phyloP scores from a whole-genome alignment of 768 basidiomycete genomes.

The Rhodosporidiobolus odoratus region DNA sequence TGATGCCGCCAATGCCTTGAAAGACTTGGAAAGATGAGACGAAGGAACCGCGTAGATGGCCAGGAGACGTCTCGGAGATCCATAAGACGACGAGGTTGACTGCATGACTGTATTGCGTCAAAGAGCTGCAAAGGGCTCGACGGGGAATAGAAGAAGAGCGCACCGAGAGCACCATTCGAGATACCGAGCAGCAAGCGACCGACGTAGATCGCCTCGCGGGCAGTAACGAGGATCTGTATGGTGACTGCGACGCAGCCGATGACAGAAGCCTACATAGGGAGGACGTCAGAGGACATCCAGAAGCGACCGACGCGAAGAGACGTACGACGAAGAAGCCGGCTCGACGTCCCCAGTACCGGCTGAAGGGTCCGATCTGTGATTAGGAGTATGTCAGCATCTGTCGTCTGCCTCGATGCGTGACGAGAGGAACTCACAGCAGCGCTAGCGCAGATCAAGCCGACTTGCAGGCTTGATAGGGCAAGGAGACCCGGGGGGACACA shows the following conservation, averaged over 20 bases:
- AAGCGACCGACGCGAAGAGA: neutral
- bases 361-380: constrained; percentile 1
- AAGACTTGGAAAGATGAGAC: constrained; percentile 14
- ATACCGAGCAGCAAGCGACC: constrained; percentile 25
- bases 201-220: constrained; percentile 22
- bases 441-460: constrained; percentile 31
- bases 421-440: neutral
- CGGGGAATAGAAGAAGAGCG: constrained; percentile 24
- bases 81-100: constrained; percentile 1
- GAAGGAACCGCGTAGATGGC: constrained; percentile 24
- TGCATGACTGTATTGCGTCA: too few relatives aligned
- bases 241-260: constrained; percentile 28
- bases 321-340: constrained; percentile 18
- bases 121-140: neutral
- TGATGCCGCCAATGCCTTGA: constrained; percentile 7
- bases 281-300: neutral
- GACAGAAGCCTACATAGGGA: constrained; percentile 6
- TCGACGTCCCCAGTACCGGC: constrained; percentile 20
- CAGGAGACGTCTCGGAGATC: constrained; percentile 30
- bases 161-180: constrained; percentile 18
- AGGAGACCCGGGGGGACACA: too few relatives aligned
- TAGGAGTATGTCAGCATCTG: constrained; percentile 13
- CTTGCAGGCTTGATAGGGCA: constrained; percentile 38
- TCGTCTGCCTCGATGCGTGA: neutral
- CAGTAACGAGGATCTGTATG: constrained; percentile 34